These are phyloP conservation scores for Plasmodium adleri DNA, from an alignment of 169 alveolate genomes.

Conservation along the genomic window DNA sequence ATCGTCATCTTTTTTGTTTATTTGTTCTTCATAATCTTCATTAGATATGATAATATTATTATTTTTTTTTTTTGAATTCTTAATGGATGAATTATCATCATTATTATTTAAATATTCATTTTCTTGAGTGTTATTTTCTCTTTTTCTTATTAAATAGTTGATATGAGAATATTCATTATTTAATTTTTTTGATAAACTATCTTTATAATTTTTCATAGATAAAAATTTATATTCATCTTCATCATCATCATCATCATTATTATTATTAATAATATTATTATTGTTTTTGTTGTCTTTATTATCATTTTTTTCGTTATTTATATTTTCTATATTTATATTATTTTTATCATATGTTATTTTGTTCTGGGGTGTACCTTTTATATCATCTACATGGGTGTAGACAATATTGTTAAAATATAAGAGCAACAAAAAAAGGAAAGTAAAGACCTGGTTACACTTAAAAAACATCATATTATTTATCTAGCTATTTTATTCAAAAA, in stretches of 20 bases:
- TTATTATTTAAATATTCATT: not conserved
- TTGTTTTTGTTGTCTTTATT: not conserved
- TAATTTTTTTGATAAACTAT: not conserved
- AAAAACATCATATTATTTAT: constrained; percentile 32
- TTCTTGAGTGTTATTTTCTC: constrained; percentile 10
- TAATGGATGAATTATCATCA: not conserved
- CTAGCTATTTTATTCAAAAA: constrained; percentile 2
- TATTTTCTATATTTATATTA: not conserved
- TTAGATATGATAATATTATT: not conserved
- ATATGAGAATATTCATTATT: not conserved
- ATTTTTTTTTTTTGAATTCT: not conserved
- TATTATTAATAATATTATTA: not conserved
- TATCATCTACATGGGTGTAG: not conserved
- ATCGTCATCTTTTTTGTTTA: not conserved
- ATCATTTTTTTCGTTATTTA: constrained; percentile 1
- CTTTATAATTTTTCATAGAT: constrained; percentile 2
- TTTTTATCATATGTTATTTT: constrained; percentile 7
- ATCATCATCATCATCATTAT: not conserved
- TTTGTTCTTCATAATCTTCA: constrained; percentile 1
- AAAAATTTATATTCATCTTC: not conserved
- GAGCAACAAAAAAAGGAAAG: constrained; percentile 20
- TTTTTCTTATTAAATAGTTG: constrained; percentile 10
- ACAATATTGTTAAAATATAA: constrained; percentile 28
- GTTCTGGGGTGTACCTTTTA: constrained; percentile 3
- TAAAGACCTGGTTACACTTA: constrained; percentile 20